Evolutionary conservation across 2,329 filamentous ascomycete genomes (phyloP).

Genomic region (Alternaria sp.): DNA sequence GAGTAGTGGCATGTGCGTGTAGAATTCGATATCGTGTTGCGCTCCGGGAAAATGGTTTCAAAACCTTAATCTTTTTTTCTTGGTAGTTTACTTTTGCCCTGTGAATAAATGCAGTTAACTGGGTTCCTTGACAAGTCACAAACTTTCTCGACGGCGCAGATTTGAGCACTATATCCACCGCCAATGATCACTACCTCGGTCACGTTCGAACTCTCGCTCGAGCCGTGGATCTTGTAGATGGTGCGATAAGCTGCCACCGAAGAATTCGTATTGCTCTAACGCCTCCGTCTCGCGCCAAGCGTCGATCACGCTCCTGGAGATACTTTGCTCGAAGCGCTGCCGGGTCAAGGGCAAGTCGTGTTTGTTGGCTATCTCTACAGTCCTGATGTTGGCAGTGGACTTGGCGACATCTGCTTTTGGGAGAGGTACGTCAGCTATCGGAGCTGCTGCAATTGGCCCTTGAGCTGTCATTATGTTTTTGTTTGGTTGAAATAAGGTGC

Average conservation of each 20-base stretch:
- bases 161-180: conserved; percentile 56
- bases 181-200: conserved; percentile 53
- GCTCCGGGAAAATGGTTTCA: conserved; percentile 52
- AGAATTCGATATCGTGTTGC: conserved; percentile 42
- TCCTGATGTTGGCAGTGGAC: conserved; percentile 27
- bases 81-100: conserved; percentile 13
- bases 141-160: conserved; percentile 56
- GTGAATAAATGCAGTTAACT: conserved; percentile 36
- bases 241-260: conserved; percentile 37
- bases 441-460: conserved; percentile 24
- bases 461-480: conserved; percentile 22
- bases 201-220: conserved; percentile 34
- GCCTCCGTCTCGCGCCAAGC: conserved; percentile 36
- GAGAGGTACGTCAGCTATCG: conserved; percentile 29
- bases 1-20: conserved; percentile 40
- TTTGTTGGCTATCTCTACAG: conserved; percentile 24
- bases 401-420: conserved; percentile 22
- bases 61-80: conserved; percentile 39
- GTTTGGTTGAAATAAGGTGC: neutral
- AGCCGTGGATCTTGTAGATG: conserved; percentile 45
- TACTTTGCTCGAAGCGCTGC: conserved; percentile 40
- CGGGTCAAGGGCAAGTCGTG: conserved; percentile 35
- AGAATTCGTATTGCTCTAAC: conserved; percentile 41
- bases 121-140: conserved; percentile 58
- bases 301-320: conserved; percentile 40